Conservation (phyloP, 495 filamentous ascomycete genomes). For the Talaromyces thailandensis region DNA sequence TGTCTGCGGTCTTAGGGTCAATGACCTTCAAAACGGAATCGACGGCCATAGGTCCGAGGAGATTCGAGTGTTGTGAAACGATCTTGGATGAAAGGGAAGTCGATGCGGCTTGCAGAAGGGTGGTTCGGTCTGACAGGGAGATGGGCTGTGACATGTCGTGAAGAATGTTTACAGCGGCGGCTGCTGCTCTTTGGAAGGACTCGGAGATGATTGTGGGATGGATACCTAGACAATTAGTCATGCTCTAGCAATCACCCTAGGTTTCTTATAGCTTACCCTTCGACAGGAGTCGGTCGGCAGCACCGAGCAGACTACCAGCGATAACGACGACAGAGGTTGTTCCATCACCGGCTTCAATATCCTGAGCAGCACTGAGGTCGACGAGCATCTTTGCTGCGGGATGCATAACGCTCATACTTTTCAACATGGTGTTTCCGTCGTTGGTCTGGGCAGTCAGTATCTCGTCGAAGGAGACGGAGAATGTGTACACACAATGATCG, state of each 20-base stretch:
- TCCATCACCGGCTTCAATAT: constrained; percentile 96
- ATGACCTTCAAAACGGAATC: constrained; percentile 93
- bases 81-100: constrained; percentile 98
- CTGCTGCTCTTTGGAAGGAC: constrained; percentile 90
- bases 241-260: background rate
- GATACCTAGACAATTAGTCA: constrained; percentile 41
- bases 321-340: constrained; percentile 98
- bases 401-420: constrained; percentile 97
- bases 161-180: constrained; percentile 76
- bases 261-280: constrained; percentile 49
- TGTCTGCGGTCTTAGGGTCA: constrained; percentile 88
- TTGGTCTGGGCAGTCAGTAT: constrained; percentile 56
- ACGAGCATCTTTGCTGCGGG: constrained; percentile 98
- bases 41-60: constrained; percentile 92
- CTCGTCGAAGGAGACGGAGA: constrained; percentile 8
- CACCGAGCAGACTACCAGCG: constrained; percentile 85
- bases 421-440: constrained; percentile 97
- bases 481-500: constrained; percentile 61
- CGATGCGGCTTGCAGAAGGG: constrained; percentile 90
- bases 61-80: constrained; percentile 87
- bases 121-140: constrained; percentile 74
- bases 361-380: constrained; percentile 91
- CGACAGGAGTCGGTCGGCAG: constrained; percentile 76
- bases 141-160: constrained; percentile 95
- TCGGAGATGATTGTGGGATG: constrained; percentile 97